phyloP scores from a whole-genome alignment of 2,329 filamentous ascomycete genomes.

The Ophiostoma ulmi region DNA sequence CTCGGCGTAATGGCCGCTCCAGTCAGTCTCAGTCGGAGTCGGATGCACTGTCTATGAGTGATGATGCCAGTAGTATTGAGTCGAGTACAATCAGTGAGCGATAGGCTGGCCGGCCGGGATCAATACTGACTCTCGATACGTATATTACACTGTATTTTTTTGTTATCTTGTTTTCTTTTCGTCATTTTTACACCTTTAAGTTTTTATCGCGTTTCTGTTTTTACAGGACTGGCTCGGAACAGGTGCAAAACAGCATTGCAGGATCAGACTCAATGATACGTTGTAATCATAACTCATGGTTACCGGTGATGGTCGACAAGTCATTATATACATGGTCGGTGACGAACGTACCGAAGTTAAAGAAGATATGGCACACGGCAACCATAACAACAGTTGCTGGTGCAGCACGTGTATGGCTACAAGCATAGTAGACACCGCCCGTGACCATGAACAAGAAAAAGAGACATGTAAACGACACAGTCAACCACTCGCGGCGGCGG shows the following conservation, averaged over 20 bases:
- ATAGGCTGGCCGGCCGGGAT: neutral
- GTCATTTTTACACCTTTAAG: neutral
- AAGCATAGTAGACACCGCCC: conserved; percentile 47
- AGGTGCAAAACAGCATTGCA: neutral
- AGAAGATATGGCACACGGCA: conserved; percentile 50
- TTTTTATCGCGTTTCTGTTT: neutral
- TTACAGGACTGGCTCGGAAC: neutral
- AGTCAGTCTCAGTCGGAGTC: conserved; percentile 25
- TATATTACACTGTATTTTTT: neutral
- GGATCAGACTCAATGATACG: neutral
- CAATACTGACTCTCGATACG: neutral
- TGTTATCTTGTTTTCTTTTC: neutral
- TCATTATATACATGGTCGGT: too few relatives aligned
- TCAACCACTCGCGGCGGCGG: conserved; percentile 47
- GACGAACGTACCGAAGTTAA: conserved; percentile 45
- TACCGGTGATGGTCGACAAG: neutral
- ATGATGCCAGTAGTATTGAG: conserved; percentile 25
- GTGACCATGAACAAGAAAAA: conserved; percentile 46
- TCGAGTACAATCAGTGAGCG: conserved; percentile 22
- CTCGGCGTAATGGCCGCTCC: conserved; percentile 27
- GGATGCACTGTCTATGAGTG: conserved; percentile 26
- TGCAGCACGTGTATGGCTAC: conserved; percentile 39
- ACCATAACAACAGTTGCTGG: conserved; percentile 48
- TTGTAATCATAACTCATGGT: neutral
- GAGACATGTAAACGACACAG: conserved; percentile 44